Evolutionary conservation across 139 green algal species (phyloP), one percentile per base, ranked within the genome.

Genomic region (Asterochloris sp.): DNA sequence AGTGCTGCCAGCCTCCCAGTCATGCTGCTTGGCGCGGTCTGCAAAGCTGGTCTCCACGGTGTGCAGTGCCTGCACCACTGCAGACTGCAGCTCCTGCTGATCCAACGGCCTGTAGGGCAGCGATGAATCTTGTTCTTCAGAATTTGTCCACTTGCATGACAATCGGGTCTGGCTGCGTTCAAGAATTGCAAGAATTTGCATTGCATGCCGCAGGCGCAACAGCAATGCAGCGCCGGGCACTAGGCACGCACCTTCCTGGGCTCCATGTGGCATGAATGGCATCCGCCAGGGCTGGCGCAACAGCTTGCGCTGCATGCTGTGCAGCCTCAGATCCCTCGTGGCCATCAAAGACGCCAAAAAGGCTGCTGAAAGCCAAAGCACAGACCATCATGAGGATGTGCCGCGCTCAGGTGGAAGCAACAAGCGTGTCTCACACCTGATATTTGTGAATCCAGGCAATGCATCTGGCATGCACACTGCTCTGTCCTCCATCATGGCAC

Each of bases 61-160:
- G 38, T 54, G 38, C 38, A 54, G 38, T 2, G 38, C 38, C 38
- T 54, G 38, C 38, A 54, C 38, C 38, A 54, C 38, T 54, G 38
- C 38, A 54, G 38, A 54, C 38, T 54, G 38, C 38, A 54, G 38
- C 38, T 54, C 38, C 38, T 54, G 38, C 38, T 54, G 38, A 2
- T 54, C 38, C 38, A 54, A 6, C 38, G 38, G 38, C 38, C 38
- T 54, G 38, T 54, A 6, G 38, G 38, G 38, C 38, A 54, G 38
- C 38, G 38, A 54, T 54, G 38, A 54, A 6, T 54, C 38, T 54
- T 54, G 38, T 54, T 2, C 38, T 54, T 54, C 38, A 54, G n/a
- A n/a, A n/a, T n/a, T n/a, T n/a, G n/a, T 87, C 87, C 23, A 68
- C 87, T 13, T 90, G 66, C 73, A 87, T 69, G 28, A 90, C 21